Conservation (phyloP, 2,329 filamentous ascomycete species). For the Didymella arachidicola region DNA sequence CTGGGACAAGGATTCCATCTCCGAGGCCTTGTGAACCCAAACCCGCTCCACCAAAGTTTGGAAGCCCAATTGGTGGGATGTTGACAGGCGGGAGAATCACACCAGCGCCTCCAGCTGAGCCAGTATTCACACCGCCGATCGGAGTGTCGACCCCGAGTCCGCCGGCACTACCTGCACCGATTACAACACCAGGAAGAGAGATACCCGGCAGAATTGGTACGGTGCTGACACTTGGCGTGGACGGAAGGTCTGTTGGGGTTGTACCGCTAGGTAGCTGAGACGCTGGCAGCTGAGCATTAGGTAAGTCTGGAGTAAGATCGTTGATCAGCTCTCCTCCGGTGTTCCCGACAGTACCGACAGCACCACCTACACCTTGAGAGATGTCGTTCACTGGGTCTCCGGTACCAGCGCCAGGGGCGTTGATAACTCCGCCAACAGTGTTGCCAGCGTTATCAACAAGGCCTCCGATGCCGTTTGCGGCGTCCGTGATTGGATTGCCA, state of each 20-base stretch:
- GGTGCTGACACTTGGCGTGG: neutral
- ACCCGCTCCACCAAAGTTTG: neutral
- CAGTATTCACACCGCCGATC: neutral
- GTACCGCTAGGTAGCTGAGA: neutral
- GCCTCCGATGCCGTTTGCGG: neutral
- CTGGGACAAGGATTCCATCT: neutral
- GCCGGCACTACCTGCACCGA: neutral
- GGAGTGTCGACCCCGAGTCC: constrained; percentile 1
- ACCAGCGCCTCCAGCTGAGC: neutral
- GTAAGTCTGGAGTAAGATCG: neutral
- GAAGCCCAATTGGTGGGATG: neutral
- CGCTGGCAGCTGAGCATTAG: neutral
- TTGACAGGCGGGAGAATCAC: neutral
- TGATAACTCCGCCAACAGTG: neutral
- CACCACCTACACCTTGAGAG: neutral
- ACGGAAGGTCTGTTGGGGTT: neutral
- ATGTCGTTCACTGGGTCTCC: neutral
- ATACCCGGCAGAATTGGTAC: neutral
- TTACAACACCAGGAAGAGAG: neutral
- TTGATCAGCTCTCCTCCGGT: neutral
- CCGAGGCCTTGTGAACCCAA: neutral
- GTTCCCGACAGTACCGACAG: neutral
- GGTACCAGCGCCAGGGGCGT: neutral
- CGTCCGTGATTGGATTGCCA: neutral
- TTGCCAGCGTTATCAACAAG: neutral